phyloP scores from a whole-genome alignment of 2,329 filamentous ascomycete genomes.

The Fusarium decemcellulare region DNA sequence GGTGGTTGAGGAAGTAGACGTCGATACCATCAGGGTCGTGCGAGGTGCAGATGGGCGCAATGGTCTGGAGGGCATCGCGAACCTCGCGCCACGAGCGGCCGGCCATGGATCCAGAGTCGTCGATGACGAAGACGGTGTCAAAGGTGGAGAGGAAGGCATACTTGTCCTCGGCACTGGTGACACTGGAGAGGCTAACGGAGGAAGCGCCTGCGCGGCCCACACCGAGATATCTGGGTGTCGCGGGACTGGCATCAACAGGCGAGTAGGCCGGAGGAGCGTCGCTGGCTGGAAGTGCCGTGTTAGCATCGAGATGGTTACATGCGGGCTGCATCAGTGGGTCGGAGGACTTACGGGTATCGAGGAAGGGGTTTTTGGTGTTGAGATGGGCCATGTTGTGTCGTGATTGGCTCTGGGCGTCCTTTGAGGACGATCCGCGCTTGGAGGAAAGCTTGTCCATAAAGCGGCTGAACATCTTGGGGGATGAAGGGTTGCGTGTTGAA shows the following conservation, averaged over 20 bases:
- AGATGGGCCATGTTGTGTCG: conserved; percentile 12
- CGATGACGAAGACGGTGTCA: conserved; percentile 91
- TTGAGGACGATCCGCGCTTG: conserved; percentile 26
- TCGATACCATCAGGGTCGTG: conserved; percentile 91
- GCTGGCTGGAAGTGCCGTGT: conserved; percentile 25
- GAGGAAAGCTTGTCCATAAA: conserved; percentile 54
- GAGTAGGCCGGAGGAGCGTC: conserved; percentile 56
- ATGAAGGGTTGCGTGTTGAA: conserved; percentile 5
- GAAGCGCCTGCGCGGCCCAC: conserved; percentile 30
- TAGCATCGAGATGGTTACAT: neutral
- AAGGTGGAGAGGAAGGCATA: conserved; percentile 85
- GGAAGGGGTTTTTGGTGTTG: conserved; percentile 18
- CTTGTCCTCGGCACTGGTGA: conserved; percentile 70
- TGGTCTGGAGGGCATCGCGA: conserved; percentile 75
- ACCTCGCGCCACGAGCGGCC: conserved; percentile 85
- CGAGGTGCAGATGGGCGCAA: conserved; percentile 85
- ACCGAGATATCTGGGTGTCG: conserved; percentile 16
- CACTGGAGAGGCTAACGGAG: conserved; percentile 40
- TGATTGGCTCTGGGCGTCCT: conserved; percentile 1
- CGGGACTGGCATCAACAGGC: conserved; percentile 16
- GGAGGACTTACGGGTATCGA: conserved; percentile 14
- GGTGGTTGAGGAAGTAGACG: conserved; percentile 89
- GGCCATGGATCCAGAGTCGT: conserved; percentile 91
- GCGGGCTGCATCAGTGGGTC: neutral
- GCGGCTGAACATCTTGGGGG: conserved; percentile 38